Base-by-base conservation (phyloP, 169 alveolate species). In the Cryptosporidium ryanae region DNA sequence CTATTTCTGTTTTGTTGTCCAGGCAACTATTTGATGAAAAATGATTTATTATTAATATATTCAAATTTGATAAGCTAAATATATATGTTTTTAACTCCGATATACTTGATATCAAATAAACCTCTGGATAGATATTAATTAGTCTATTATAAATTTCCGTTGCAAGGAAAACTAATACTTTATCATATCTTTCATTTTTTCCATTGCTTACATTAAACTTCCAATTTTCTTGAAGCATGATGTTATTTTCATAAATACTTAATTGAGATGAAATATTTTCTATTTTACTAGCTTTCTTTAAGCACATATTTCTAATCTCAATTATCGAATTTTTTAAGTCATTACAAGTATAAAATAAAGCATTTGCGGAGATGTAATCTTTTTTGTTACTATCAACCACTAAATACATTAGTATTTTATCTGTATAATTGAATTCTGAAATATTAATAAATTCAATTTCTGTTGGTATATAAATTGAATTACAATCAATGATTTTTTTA, bases 161-260 rank as follows among this genome's bases (percentile, higher is more conserved):
- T 6, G 66, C 29, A 29, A 32, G 23, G 13, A n/a, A 52, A 5
- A 68, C 57, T 27, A 68, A 8, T 3, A 68, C 25, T 54, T 25
- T 25, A 49, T 68, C 83, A 52, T 68, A 68, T n/a, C 34, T 13
- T 6, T 1, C 15, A 38, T 52, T 31, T 25, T 68, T 27, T 44
- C 10, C 32, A 52, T 68, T 23, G 32, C 15, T 68, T 7, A 18
- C 27, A 12, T 25, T 64, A 7, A n/a, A n/a, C 34, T 68, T 66
- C 83, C 83, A 68, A 27, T 49, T 64, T 55, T 68, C 83, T 52
- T 50, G 50, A 50, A 68, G 38, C 15, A 68, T 27, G 5, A 32
- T 65, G 52, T 25, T 31, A 12, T 29, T 32, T 68, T 68, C 67
- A 34, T 10, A 38, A 38, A 38, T 38, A 38, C 46, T 38, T 38